phyloP scores from a whole-genome alignment of 768 basidiomycete genomes.

The Udeniomyces megalosporus region DNA sequence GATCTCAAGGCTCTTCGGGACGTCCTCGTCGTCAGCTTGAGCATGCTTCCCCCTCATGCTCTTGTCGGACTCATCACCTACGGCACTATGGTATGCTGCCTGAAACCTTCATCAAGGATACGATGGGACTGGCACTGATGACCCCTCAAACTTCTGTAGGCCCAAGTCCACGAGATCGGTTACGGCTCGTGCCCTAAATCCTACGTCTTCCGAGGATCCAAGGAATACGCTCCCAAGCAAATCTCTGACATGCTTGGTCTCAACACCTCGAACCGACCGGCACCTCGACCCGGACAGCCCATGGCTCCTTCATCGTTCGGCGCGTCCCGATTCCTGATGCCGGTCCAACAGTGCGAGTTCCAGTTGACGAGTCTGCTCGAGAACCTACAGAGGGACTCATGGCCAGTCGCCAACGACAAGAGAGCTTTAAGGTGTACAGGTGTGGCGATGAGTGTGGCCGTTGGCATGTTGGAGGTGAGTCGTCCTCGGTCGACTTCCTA shows the following conservation, averaged over 20 bases:
- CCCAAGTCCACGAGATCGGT: conserved; percentile 96
- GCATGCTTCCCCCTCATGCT: conserved; percentile 80
- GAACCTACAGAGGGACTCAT: conserved; percentile 71
- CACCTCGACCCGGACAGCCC: conserved; percentile 28
- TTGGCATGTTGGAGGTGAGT: conserved; percentile 69
- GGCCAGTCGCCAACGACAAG: conserved; percentile 93
- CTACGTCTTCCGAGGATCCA: conserved; percentile 95
- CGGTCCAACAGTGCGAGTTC: conserved; percentile 84
- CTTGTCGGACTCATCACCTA: conserved; percentile 90
- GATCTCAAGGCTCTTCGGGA: conserved; percentile 91
- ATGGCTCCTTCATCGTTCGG: conserved; percentile 24
- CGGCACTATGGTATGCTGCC: conserved; percentile 70
- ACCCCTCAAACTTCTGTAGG: conserved; percentile 34
- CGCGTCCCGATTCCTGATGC: conserved; percentile 58
- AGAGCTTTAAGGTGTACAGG: conserved; percentile 87
- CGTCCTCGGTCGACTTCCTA: neutral
- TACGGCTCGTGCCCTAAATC: conserved; percentile 93
- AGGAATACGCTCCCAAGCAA: conserved; percentile 89
- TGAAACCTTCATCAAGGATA: neutral
- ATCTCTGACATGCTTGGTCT: conserved; percentile 97
- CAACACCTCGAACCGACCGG: conserved; percentile 46
- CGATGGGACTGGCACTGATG: neutral
- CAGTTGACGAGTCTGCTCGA: conserved; percentile 88
- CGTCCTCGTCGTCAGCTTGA: conserved; percentile 83
- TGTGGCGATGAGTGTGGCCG: conserved; percentile 80